These are phyloP conservation scores for Pseudevernia furfuracea DNA, from an alignment of 495 filamentous ascomycete species.

Conservation along the genomic window DNA sequence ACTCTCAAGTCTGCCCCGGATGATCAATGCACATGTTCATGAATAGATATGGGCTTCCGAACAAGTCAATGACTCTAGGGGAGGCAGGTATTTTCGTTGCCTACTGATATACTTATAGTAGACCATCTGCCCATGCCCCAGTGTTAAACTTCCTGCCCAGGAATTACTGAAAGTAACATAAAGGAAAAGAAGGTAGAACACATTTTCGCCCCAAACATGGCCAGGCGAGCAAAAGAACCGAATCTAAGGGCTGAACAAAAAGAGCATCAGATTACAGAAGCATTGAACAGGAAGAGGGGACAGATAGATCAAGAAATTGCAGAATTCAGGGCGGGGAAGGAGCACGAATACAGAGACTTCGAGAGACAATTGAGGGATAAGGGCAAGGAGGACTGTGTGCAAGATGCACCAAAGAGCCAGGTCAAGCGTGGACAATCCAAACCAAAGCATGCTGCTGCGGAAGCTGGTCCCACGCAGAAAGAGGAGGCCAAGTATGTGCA, in stretches of 20 bases:
- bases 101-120: neutral
- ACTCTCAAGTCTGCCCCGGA: neutral
- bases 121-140: neutral
- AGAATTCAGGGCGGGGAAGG: conserved; percentile 27
- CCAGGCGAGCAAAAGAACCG: neutral
- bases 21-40: neutral
- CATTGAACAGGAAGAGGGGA: conserved; percentile 25
- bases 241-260: neutral
- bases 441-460: neutral
- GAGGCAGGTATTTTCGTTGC: neutral
- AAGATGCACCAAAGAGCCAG: neutral
- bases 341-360: conserved; percentile 24
- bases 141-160: neutral
- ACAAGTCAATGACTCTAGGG: neutral
- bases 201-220: neutral
- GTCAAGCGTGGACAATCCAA: conserved; percentile 1
- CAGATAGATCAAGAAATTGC: conserved; percentile 29
- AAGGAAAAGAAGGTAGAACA: neutral
- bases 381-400: neutral
- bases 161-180: neutral
- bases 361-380: conserved; percentile 22
- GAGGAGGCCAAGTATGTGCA: conserved; percentile 3
- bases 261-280: conserved; percentile 4
- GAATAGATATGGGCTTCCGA: neutral
- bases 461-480: neutral